These are phyloP conservation scores for Begonia masoniana DNA, from an alignment of 306 rosid genomes.

Conservation along the genomic window DNA sequence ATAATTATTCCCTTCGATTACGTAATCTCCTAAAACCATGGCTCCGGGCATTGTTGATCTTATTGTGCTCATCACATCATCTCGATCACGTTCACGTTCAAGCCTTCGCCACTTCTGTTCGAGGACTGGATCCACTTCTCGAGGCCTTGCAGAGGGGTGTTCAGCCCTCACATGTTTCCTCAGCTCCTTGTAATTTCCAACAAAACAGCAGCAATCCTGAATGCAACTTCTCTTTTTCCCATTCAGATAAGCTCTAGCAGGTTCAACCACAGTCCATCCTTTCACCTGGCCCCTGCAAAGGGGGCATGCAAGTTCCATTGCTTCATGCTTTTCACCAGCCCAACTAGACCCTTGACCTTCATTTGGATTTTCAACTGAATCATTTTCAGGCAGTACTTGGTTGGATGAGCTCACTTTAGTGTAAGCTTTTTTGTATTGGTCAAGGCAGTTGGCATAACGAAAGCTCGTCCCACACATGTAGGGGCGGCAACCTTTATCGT, in stretches of 20 bases:
- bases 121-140: slow-evolving; percentile 65
- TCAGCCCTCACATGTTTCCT: slow-evolving; percentile 68
- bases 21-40: slow-evolving; percentile 86
- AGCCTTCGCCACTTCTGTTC: slow-evolving; percentile 97
- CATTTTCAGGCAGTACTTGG: slow-evolving; percentile 15
- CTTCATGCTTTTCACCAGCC: slow-evolving; percentile 33
- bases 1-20: slow-evolving; percentile 61
- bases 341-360: slow-evolving; percentile 28
- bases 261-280: slow-evolving; percentile 98
- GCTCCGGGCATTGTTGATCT: slow-evolving; percentile 90
- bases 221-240: slow-evolving; percentile 78
- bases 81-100: slow-evolving; percentile 84
- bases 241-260: slow-evolving; percentile 72
- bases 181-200: slow-evolving; percentile 84
- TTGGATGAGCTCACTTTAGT: slow-evolving; percentile 24
- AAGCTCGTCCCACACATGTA: slow-evolving; percentile 72
- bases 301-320: slow-evolving; percentile 61
- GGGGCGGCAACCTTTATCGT: slow-evolving; percentile 65
- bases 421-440: slow-evolving; percentile 70
- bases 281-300: slow-evolving; percentile 80
- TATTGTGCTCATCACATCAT: slow-evolving; percentile 95
- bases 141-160: slow-evolving; percentile 80
- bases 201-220: slow-evolving; percentile 76
- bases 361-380: slow-evolving; percentile 12
- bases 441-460: slow-evolving; percentile 68